Percentiles rank a stretch among this genome's conserved stretches.
These are phyloP conservation scores for Avena atlantica DNA, from an alignment of 176 grass and related monocot genomes.

Conservation along the genomic window DNA sequence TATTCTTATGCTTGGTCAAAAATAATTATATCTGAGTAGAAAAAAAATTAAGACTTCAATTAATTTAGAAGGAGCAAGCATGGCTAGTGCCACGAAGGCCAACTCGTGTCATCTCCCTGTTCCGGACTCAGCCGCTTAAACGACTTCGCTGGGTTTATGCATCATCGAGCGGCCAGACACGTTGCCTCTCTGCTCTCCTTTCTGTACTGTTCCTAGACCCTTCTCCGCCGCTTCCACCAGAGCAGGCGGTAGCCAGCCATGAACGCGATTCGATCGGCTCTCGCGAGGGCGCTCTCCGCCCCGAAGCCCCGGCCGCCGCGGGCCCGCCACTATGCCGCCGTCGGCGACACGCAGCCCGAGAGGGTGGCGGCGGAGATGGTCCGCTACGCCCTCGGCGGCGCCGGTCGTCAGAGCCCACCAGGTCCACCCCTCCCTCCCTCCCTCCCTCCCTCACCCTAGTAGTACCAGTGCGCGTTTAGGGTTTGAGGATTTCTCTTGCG, in stretches of 20 bases:
- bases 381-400: slow-evolving; percentile 71
- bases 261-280: slow-evolving; percentile 41
- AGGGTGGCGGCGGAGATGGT: slow-evolving; percentile 80
- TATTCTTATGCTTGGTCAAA: too few relatives aligned
- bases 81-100: too few relatives aligned
- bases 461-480: not conserved
- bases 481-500: not conserved
- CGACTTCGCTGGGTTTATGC: not conserved
- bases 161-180: slow-evolving; percentile 1
- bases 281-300: slow-evolving; percentile 9
- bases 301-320: not conserved
- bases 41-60: too few relatives aligned
- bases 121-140: not conserved
- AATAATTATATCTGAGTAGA: too few relatives aligned
- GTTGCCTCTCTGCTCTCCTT: not conserved
- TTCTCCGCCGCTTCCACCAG: slow-evolving; percentile 29
- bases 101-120: not conserved
- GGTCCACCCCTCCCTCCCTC: slow-evolving; percentile 30
- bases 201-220: not conserved
- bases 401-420: slow-evolving; percentile 59
- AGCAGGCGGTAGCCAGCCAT: slow-evolving; percentile 42
- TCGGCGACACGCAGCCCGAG: slow-evolving; percentile 49
- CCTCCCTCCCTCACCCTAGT: not conserved
- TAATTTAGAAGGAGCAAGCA: too few relatives aligned
- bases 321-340: not conserved